Percentiles rank a stretch among this genome's conserved stretches.
Conservation (phyloP, 2,329 filamentous ascomycete genomes). For the Magnaporthiopsis poae region DNA sequence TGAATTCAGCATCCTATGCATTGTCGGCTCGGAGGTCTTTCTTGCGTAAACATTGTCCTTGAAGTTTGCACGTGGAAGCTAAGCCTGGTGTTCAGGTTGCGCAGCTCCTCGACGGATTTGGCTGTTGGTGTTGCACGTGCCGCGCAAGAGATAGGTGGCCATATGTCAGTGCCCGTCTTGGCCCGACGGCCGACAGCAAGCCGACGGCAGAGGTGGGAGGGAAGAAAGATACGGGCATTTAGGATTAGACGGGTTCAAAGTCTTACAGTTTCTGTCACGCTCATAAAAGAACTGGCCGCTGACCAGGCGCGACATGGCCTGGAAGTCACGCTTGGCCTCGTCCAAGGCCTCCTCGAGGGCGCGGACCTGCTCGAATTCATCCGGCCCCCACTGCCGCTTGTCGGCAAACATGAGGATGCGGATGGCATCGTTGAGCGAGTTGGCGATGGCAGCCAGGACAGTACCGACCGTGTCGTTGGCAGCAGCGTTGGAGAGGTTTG, state of each 20-base stretch:
- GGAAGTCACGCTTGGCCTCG: slow-evolving; percentile 51
- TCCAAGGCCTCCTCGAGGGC: slow-evolving; percentile 46
- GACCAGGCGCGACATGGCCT: slow-evolving; percentile 44
- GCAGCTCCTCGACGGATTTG: slow-evolving; percentile 43
- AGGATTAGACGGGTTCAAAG: not conserved
- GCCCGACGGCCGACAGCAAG: too few species aligned
- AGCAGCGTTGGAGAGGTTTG: not conserved
- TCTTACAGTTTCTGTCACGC: slow-evolving; percentile 44
- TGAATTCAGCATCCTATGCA: too few species aligned
- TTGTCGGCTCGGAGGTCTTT: too few species aligned
- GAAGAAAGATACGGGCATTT: not conserved
- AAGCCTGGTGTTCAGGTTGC: slow-evolving; percentile 34
- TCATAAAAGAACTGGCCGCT: slow-evolving; percentile 50
- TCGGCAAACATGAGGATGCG: slow-evolving; percentile 47
- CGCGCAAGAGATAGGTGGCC: not conserved
- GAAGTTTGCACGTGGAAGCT: slow-evolving; percentile 38
- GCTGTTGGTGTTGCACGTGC: slow-evolving; percentile 22
- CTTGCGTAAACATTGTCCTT: too few species aligned
- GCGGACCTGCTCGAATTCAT: slow-evolving; percentile 50
- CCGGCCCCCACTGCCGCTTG: slow-evolving; percentile 47
- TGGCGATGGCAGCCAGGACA: slow-evolving; percentile 49
- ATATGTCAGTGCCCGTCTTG: slow-evolving; percentile 11
- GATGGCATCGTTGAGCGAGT: slow-evolving; percentile 40
- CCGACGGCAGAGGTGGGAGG: too few species aligned
- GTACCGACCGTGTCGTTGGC: slow-evolving; percentile 45